Conservation (phyloP, 2,329 filamentous ascomycete genomes). For the Diaporthe eres region DNA sequence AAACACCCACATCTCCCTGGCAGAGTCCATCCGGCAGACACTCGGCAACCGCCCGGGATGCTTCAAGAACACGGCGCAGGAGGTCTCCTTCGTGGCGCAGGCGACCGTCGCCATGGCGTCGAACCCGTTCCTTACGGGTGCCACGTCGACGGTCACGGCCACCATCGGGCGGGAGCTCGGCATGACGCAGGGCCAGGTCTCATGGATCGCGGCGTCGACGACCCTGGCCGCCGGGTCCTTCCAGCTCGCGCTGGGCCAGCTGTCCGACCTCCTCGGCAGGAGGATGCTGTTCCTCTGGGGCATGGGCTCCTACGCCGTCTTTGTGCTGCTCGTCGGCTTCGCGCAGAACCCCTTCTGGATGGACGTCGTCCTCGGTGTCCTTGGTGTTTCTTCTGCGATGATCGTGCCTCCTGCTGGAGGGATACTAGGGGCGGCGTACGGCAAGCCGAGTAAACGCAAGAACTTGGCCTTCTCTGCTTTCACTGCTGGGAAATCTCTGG, state of each 20-base stretch:
- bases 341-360: slow-evolving; percentile 70
- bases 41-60: slow-evolving; percentile 64
- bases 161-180: slow-evolving; percentile 70
- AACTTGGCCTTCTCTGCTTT: slow-evolving; percentile 77
- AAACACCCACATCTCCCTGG: slow-evolving; percentile 11
- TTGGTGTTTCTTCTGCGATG: slow-evolving; percentile 75
- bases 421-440: slow-evolving; percentile 74
- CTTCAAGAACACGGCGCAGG: slow-evolving; percentile 74
- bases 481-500: slow-evolving; percentile 57
- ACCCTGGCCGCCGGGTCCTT: slow-evolving; percentile 75
- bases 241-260: slow-evolving; percentile 75
- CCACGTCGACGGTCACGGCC: slow-evolving; percentile 73
- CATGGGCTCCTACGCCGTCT: slow-evolving; percentile 70
- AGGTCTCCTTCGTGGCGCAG: slow-evolving; percentile 75
- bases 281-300: slow-evolving; percentile 72
- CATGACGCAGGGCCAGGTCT: slow-evolving; percentile 77
- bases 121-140: slow-evolving; percentile 70
- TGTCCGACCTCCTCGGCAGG: slow-evolving; percentile 77
- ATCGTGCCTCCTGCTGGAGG: slow-evolving; percentile 75
- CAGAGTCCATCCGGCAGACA: slow-evolving; percentile 43
- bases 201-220: slow-evolving; percentile 76
- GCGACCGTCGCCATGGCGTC: slow-evolving; percentile 78
- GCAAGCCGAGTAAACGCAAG: slow-evolving; percentile 72
- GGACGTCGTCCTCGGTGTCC: slow-evolving; percentile 73
- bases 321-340: slow-evolving; percentile 72